phyloP scores from a whole-genome alignment of 352 stramenopile species.

The Blastocystis sp. region DNA sequence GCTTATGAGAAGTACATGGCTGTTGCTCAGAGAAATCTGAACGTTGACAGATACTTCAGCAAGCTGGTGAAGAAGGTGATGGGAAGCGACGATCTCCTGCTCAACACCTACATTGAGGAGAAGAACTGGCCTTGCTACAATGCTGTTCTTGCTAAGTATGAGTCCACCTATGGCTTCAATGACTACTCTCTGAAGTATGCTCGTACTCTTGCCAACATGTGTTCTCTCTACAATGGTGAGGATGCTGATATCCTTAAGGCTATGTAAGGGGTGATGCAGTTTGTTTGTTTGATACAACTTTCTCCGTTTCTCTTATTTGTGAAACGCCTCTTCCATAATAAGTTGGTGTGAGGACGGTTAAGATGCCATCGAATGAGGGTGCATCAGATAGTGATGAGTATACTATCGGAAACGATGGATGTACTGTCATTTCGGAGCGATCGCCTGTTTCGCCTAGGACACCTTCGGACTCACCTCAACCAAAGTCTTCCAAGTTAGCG shows the following conservation, averaged over 20 bases:
- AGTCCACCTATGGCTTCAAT: conserved; percentile 54
- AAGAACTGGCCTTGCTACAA: conserved; percentile 62
- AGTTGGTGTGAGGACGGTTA: background rate
- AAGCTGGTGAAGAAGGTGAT: conserved; percentile 58
- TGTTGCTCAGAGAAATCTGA: conserved; percentile 35
- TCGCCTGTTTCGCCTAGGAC: background rate
- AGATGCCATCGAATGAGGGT: conserved; percentile 18
- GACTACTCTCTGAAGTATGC: conserved; percentile 62
- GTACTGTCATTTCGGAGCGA: conserved; percentile 15
- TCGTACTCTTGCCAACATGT: conserved; percentile 55
- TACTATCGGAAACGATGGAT: conserved; percentile 49
- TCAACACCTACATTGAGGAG: background rate
- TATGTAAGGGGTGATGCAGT: conserved; percentile 26
- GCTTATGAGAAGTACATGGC: conserved; percentile 57
- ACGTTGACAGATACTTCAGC: conserved; percentile 50
- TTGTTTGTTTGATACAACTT: background rate
- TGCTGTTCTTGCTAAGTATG: conserved; percentile 51
- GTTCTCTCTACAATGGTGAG: conserved; percentile 43
- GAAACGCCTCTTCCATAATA: no score
- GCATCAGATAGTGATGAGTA: conserved; percentile 5
- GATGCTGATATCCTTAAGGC: conserved; percentile 40
- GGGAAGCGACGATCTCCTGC: background rate
- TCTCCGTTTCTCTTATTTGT: no score
- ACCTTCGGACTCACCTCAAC: background rate
- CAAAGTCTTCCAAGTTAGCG: background rate